Evolutionary conservation across 805 yeast genomes (phyloP).

Genomic region (Candida silvatica): DNA sequence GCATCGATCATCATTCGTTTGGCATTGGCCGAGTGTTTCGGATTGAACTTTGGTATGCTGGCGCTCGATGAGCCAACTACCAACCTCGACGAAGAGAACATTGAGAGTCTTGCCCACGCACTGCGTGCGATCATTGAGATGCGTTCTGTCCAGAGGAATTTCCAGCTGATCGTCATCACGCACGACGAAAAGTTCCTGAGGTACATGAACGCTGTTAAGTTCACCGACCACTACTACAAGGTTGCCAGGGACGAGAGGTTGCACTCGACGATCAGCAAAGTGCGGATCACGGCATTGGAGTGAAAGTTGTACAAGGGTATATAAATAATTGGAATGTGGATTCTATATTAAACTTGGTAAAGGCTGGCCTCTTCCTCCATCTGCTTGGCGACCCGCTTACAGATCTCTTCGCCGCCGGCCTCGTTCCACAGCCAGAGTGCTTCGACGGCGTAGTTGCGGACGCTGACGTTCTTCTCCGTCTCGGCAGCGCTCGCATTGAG

Average conservation of each 20-base stretch:
- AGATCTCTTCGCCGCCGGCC: constrained; percentile 34
- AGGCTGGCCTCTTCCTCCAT: constrained; percentile 2
- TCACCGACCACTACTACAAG: constrained; percentile 80
- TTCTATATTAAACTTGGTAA: constrained; percentile 1
- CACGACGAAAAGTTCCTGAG: constrained; percentile 90
- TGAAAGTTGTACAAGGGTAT: constrained; percentile 4
- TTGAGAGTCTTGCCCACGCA: constrained; percentile 79
- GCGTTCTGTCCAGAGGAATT: constrained; percentile 73
- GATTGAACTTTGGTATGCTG: constrained; percentile 88
- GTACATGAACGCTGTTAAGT: constrained; percentile 76
- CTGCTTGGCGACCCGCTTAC: constrained; percentile 8
- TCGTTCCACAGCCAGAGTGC: constrained; percentile 85
- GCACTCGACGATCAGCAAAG: constrained; percentile 55
- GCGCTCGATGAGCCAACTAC: constrained; percentile 98
- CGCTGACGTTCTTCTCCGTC: constrained; percentile 50
- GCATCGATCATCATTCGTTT: constrained; percentile 87
- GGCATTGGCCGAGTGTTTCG: constrained; percentile 93
- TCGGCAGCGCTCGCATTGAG: constrained; percentile 66
- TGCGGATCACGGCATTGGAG: constrained; percentile 17
- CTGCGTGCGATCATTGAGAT: constrained; percentile 65
- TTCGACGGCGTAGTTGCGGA: constrained; percentile 76
- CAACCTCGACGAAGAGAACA: constrained; percentile 81
- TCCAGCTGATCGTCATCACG: constrained; percentile 91
- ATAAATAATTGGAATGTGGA: not conserved
- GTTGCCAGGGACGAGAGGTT: constrained; percentile 76